Base-by-base conservation (phyloP, 192 early-diverging fungal species). In the Coemansia javaensis region DNA sequence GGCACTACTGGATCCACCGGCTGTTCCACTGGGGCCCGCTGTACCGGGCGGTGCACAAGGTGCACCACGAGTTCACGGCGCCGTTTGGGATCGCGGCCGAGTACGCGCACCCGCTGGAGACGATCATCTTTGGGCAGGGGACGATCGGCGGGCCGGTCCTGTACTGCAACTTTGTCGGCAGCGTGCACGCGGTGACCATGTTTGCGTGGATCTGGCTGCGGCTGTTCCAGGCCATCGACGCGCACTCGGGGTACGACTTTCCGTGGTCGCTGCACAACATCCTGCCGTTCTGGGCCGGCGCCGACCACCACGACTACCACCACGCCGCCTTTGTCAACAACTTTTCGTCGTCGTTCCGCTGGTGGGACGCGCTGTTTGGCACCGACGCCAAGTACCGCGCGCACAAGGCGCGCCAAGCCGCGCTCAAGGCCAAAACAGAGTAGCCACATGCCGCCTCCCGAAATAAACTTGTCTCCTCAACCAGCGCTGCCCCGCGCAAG, bases 301-400 rank as follows among this genome's bases (percentile, higher is more conserved):
- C 89, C 12, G 90, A 91, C 51, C 92, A 90, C 66, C 94, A 97
- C 59, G 94, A 97, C 61, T 90, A 86, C 64, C 94, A 97, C 65
- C 94, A 97, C 66, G 77, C 79, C 54, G 78, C 82, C 14, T 87
- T 89, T 56, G 78, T 84, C 31, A 84, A 82, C 50, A 87, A 85
- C 79, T 90, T 87, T 57, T 82, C 86, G 15, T 85, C 86, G 36
- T 83, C 81, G 38, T 95, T 95, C 83, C 75, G 90, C 32, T 87
- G 85, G 82, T 92, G 90, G 90, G 92, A 95, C 80, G 79, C 83
- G 39, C 56, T 89, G 30, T 83, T 87, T 67, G 92, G 90, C 25
- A 95, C 90, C 20, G 89, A 91, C 72, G 62, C 66, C 31, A 89
- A 84, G 59, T 91, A 90, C 62, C 66, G 78, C 12, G 82, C 79